These are phyloP conservation scores for Tricholoma terreum DNA, from an alignment of 768 basidiomycete genomes.

Conservation along the genomic window DNA sequence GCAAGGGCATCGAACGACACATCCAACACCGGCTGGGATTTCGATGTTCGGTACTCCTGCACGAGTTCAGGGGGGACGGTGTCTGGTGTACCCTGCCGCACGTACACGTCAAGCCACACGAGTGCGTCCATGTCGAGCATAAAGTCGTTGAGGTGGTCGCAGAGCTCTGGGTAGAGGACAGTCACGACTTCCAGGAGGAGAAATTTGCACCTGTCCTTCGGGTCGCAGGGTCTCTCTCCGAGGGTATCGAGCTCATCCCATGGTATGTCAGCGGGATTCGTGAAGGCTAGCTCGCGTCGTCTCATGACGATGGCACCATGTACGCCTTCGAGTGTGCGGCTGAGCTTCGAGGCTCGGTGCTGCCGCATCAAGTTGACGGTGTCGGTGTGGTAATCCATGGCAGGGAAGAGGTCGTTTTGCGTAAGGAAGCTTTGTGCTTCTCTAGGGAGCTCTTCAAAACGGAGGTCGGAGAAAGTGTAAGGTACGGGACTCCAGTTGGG, in stretches of 20 bases:
- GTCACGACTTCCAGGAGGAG: background rate
- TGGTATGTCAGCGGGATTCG: background rate
- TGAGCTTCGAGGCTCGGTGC: background rate
- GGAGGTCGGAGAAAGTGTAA: background rate
- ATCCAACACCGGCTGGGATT: background rate
- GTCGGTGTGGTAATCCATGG: background rate
- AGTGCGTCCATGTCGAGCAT: constrained; percentile 6
- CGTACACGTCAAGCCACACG: constrained; percentile 6
- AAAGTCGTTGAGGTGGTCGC: constrained; percentile 5
- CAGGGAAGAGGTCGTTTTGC: background rate
- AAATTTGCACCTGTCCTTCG: background rate
- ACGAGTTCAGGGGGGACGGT: background rate
- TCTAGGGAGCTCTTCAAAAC: background rate
- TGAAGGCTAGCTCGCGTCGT: constrained; percentile 4
- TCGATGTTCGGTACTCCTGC: background rate
- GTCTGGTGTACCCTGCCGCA: constrained; percentile 2
- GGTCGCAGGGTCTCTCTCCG: background rate
- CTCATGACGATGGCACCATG: constrained; percentile 2
- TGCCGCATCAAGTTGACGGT: background rate
- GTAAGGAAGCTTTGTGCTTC: constrained; percentile 1
- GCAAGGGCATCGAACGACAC: background rate
- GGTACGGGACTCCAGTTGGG: background rate
- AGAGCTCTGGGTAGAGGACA: constrained; percentile 4
- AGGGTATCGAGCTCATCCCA: background rate
- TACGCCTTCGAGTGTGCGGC: background rate